phyloP scores from a whole-genome alignment of 306 rosid species.

The Prosopis cineraria region DNA sequence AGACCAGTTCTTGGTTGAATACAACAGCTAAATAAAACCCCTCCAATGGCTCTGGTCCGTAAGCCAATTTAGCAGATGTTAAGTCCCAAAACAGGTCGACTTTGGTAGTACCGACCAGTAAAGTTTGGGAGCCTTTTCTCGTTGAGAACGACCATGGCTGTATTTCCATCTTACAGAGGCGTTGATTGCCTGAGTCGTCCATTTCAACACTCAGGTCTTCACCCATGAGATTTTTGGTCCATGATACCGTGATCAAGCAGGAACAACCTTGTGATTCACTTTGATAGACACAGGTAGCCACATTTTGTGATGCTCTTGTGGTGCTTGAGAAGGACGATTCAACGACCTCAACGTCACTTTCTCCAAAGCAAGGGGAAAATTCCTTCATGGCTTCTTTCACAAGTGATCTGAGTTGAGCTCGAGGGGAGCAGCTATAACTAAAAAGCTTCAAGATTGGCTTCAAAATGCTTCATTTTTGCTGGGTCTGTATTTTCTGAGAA shows the following conservation, averaged over 20 bases:
- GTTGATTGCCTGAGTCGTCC: conserved; percentile 56
- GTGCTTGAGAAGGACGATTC: conserved; percentile 65
- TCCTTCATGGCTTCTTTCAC: conserved; percentile 67
- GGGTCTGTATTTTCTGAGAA: conserved; percentile 22
- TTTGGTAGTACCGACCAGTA: conserved; percentile 58
- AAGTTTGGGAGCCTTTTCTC: conserved; percentile 74
- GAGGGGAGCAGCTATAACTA: conserved; percentile 23
- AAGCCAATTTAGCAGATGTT: conserved; percentile 74
- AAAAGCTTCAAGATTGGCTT: conserved; percentile 36
- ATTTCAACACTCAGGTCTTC: conserved; percentile 74
- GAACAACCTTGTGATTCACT: conserved; percentile 60
- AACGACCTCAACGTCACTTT: conserved; percentile 86
- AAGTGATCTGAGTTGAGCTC: background rate
- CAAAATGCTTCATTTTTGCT: conserved; percentile 37
- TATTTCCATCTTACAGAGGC: conserved; percentile 76
- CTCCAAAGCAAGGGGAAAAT: conserved; percentile 97
- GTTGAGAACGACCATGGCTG: conserved; percentile 92
- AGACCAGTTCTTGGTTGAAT: conserved; percentile 59
- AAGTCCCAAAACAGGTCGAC: conserved; percentile 76
- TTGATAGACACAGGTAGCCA: conserved; percentile 77
- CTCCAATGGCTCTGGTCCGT: conserved; percentile 81
- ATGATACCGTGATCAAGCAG: conserved; percentile 76
- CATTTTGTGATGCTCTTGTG: conserved; percentile 66
- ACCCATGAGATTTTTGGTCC: conserved; percentile 88
- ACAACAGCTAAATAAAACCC: conserved; percentile 69